Evolutionary conservation across 257 asterid genomes (phyloP).

Genomic region (Prunella vulgaris): DNA sequence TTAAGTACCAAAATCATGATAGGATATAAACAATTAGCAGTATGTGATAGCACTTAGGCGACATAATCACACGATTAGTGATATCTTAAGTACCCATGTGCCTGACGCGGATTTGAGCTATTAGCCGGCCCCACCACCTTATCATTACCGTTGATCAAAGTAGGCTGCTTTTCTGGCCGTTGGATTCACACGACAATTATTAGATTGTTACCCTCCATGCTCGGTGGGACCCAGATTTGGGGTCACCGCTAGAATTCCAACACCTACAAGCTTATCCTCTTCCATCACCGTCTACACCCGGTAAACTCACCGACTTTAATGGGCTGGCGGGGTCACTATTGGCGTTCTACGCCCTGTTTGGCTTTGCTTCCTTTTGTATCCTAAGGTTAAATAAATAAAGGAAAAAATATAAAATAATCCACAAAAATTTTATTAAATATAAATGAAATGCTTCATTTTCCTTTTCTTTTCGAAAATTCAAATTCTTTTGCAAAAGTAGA

Average conservation of each 20-base stretch:
- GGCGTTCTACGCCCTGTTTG: constrained; percentile 23
- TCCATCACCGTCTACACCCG: constrained; percentile 22
- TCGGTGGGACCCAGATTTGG: constrained; percentile 19
- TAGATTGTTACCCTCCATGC: constrained; percentile 24
- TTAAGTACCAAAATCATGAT: neutral
- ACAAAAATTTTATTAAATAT: too few relatives aligned
- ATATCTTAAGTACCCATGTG: constrained; percentile 18
- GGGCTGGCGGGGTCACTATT: constrained; percentile 7
- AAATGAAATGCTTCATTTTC: too few relatives aligned
- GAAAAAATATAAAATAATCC: too few relatives aligned
- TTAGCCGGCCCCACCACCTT: constrained; percentile 26
- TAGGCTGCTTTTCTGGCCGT: neutral
- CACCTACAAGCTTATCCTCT: constrained; percentile 13
- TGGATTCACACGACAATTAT: constrained; percentile 22
- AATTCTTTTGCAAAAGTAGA: too few relatives aligned
- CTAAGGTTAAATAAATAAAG: too few relatives aligned
- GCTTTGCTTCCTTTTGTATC: neutral
- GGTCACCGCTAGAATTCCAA: constrained; percentile 13
- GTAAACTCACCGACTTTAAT: constrained; percentile 14
- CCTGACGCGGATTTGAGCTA: constrained; percentile 27
- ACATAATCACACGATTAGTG: constrained; percentile 21
- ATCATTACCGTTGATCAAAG: constrained; percentile 17
- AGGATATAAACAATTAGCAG: neutral
- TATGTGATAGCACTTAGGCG: constrained; percentile 16
- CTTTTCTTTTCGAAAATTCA: too few relatives aligned